Percentiles rank a stretch among this genome's conserved stretches.
These are phyloP conservation scores for Fusarium sp. DNA, from an alignment of 2,329 filamentous ascomycete genomes.

Conservation along the genomic window DNA sequence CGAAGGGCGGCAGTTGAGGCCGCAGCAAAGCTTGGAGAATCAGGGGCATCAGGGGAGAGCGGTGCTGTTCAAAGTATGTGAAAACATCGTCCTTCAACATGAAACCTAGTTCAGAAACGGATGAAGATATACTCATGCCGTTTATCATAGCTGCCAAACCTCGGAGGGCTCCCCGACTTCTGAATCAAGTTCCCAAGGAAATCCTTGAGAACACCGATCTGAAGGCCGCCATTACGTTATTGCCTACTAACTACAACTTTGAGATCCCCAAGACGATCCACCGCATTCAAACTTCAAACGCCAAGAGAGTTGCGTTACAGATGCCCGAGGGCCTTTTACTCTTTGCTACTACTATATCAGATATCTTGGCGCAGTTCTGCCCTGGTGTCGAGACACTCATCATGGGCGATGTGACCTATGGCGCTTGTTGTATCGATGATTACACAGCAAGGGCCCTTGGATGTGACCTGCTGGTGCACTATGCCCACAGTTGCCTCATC, in stretches of 20 bases:
- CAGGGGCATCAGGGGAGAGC: slow-evolving; percentile 38
- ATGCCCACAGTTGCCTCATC: slow-evolving; percentile 95
- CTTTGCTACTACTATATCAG: slow-evolving; percentile 96
- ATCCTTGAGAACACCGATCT: slow-evolving; percentile 87
- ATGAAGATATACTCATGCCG: slow-evolving; percentile 23
- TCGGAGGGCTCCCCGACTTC: slow-evolving; percentile 76
- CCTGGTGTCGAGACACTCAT: slow-evolving; percentile 91
- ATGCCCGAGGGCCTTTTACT: slow-evolving; percentile 95
- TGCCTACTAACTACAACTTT: slow-evolving; percentile 97
- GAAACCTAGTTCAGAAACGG: neutral
- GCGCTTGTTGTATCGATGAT: slow-evolving; percentile 98
- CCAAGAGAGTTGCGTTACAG: slow-evolving; percentile 90
- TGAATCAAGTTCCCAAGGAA: slow-evolving; percentile 89
- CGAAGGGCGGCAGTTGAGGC: slow-evolving; percentile 75
- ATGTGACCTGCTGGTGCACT: slow-evolving; percentile 94
- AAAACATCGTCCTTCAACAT: neutral
- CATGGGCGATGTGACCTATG: slow-evolving; percentile 99
- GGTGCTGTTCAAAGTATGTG: slow-evolving; percentile 60
- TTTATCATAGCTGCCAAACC: slow-evolving; percentile 69
- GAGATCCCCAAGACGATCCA: slow-evolving; percentile 99
- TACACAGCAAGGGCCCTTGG: slow-evolving; percentile 94
- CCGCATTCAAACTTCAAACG: slow-evolving; percentile 80
- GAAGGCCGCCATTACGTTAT: slow-evolving; percentile 83
- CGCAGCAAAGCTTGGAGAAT: slow-evolving; percentile 54
- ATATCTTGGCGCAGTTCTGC: slow-evolving; percentile 95